A percentile compares a stretch with the other conserved stretches of the same genome.
Conservation (phyloP, 108 stramenopile species). For the Skeletonema potamos region DNA sequence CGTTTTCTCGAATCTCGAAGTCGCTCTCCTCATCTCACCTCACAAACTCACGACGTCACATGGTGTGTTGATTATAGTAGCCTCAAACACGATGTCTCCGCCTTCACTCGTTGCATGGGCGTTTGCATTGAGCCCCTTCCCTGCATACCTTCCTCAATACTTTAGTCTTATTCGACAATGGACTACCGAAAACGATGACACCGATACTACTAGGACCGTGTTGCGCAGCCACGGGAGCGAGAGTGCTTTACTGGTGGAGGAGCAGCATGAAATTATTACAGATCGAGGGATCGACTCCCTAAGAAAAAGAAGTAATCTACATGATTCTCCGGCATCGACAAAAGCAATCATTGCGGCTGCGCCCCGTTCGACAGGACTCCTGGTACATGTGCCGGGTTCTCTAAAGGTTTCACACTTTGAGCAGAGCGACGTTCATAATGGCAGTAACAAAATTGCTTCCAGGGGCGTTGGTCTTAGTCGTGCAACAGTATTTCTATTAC, state of each 20-base stretch:
- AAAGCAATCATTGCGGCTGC: neutral
- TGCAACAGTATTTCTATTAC: slow-evolving; percentile 29
- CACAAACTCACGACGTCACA: too few relatives aligned
- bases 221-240: neutral
- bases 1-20: too few relatives aligned
- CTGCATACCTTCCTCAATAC: slow-evolving; percentile 43
- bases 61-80: too few relatives aligned
- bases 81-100: neutral
- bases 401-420: neutral
- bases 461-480: slow-evolving; percentile 30
- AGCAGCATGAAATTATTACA: neutral
- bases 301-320: slow-evolving; percentile 1
- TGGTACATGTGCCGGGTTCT: neutral
- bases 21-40: too few relatives aligned
- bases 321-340: neutral
- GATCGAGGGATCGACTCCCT: slow-evolving; percentile 7
- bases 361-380: neutral
- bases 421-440: neutral
- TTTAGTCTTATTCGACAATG: slow-evolving; percentile 31
- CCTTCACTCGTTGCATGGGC: neutral
- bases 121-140: slow-evolving; percentile 45
- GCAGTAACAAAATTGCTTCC: neutral
- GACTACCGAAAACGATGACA: slow-evolving; percentile 3
- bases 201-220: neutral
- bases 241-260: neutral